Base-by-base conservation (phyloP, 495 filamentous ascomycete genomes). In the Penicilliopsis zonata region DNA sequence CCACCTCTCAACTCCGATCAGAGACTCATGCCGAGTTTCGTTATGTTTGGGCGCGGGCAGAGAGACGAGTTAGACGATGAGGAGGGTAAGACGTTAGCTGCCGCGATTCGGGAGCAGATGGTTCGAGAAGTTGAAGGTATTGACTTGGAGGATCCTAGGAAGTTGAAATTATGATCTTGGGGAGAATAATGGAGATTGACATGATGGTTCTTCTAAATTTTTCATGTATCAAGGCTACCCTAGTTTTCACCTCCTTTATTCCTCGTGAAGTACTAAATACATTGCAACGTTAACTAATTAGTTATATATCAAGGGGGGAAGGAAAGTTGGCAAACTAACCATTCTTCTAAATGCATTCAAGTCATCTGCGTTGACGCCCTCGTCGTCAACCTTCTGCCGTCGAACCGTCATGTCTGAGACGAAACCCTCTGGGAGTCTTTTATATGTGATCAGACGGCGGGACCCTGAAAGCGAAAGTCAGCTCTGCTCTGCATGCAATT, bases 21-120 rank as follows among this genome's bases (percentile, higher is more conserved):
- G n/a, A n/a, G n/a, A n/a, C n/a, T n/a, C n/a, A 36, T 36, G 28
- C 43, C 42, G 13, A 52, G 46, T 53, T 87, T 70, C 54, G 69
- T 66, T 10, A 74, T 90, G 78, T 94, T 94, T 68, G 87, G 85
- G 9, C 63, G 80, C 15, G 86, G 87, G 7, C 66, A 74, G 55
- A 64, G 87, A 49, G 75, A 80, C 25, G 87, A 94, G 28, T 53
- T 94, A 37, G 86, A 93, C 49, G 86, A 94, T 43, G 84, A 84
- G 5, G 86, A 92, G 43, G 86, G 67, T 18, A 78, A 47, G 29
- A 59, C 41, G 33, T 45, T 94, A 37, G 80, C 79, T 5, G 53
- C 40, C 38, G 55, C 61, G 46, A 62, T 95, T 41, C 68, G 86
- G 43, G 51, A 46, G 37, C 65, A 69, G 46, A 42, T 94, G 39